A percentile compares a stretch with the other conserved stretches of the same genome.
phyloP scores from a whole-genome alignment of 1,284 basidiomycete species.

The Cryptococcus wingfieldii region DNA sequence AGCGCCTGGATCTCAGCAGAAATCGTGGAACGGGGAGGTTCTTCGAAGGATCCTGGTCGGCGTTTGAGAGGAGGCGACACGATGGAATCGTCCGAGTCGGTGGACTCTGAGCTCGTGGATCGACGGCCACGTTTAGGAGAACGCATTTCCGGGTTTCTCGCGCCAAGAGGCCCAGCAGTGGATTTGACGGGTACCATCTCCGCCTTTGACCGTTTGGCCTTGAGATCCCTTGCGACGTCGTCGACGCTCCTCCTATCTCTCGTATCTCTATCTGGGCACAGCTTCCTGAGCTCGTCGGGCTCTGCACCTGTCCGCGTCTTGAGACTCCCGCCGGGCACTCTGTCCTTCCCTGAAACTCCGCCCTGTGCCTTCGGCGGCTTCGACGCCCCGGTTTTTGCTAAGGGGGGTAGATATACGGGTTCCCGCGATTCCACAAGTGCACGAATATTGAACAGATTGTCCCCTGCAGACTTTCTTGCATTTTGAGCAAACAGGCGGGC shows the following conservation, averaged over 20 bases:
- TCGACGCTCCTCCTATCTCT: constrained; percentile 39
- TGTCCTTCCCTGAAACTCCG: neutral
- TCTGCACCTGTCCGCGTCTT: neutral
- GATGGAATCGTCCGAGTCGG: constrained; percentile 3
- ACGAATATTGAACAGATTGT: constrained; percentile 32
- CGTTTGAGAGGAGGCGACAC: neutral
- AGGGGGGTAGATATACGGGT: neutral
- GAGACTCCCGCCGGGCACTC: neutral
- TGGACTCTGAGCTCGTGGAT: constrained; percentile 12
- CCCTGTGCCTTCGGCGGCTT: neutral
- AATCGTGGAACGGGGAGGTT: constrained; percentile 15
- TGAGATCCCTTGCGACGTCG: constrained; percentile 40
- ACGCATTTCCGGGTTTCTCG: neutral
- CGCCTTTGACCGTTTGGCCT: constrained; percentile 11
- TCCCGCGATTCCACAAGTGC: constrained; percentile 29
- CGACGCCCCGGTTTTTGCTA: neutral
- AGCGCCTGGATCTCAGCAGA: constrained; percentile 33
- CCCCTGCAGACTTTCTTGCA: constrained; percentile 19
- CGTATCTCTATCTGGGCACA: constrained; percentile 36
- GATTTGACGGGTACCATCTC: neutral
- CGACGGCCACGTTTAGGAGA: neutral
- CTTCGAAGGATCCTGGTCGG: neutral
- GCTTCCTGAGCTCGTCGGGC: constrained; percentile 20
- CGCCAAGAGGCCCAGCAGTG: neutral
- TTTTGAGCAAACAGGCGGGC: constrained; percentile 22